phyloP scores from a whole-genome alignment of 768 basidiomycete species.

The Cystofilobasidium ferigula region DNA sequence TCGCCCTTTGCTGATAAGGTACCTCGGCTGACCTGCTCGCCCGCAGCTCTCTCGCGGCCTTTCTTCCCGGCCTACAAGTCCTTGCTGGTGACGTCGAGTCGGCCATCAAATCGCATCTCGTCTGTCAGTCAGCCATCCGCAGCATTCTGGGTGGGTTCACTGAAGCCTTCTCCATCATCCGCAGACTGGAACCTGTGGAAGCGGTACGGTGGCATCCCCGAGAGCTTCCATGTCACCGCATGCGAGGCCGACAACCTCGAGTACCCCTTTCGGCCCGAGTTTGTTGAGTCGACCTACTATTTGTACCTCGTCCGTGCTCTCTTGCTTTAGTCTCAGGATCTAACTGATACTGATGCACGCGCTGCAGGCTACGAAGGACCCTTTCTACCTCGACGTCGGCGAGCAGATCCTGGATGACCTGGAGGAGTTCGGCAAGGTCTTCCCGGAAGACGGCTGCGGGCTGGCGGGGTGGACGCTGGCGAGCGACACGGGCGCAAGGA shows the following conservation, averaged over 20 bases:
- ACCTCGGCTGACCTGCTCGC: not conserved
- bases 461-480: not conserved
- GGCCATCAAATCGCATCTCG: constrained; percentile 82
- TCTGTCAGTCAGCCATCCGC: constrained; percentile 47
- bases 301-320: constrained; percentile 59
- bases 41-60: constrained; percentile 56
- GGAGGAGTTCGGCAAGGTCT: not conserved
- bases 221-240: constrained; percentile 75
- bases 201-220: constrained; percentile 74
- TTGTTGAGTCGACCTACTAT: constrained; percentile 94
- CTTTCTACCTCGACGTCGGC: constrained; percentile 22
- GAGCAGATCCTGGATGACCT: constrained; percentile 17
- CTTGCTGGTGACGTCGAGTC: constrained; percentile 36
- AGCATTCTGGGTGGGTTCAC: no score
- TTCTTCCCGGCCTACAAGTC: constrained; percentile 87
- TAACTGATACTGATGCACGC: no score
- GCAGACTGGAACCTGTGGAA: constrained; percentile 89
- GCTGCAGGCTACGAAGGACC: constrained; percentile 12
- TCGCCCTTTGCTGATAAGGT: not conserved
- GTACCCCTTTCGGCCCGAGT: constrained; percentile 48
- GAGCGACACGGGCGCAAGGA: not conserved
- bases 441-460: not conserved
- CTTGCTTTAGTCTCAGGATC: not conserved
- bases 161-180: not conserved
- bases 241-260: constrained; percentile 35